Evolutionary conservation across 169 alveolate genomes (phyloP), one percentile per base, ranked within the genome.

Genomic region (Cryptosporidium bovis): DNA sequence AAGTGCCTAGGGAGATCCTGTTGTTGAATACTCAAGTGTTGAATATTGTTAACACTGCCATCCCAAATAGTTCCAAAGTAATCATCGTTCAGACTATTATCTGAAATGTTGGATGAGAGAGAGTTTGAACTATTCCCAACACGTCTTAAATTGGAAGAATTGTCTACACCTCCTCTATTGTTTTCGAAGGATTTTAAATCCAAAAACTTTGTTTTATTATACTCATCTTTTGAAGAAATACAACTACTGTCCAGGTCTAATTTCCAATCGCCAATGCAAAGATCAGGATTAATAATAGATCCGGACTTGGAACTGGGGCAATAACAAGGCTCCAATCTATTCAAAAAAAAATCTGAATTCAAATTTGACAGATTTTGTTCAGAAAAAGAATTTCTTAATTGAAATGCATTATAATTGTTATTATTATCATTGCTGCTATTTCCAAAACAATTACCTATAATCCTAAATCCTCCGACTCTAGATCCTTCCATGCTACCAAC

Each of bases 111-210:
- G 5, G 87, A 77, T 29, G 48, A 68, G 5, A 77, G 55, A 27
- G 87, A 77, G 29, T 77, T 77, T 20, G 87, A 77, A 56, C 87
- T 77, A 0, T 62, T 64, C 15, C 64, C 87, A 58, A 77, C 55
- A 15, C 87, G 44, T 24, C 44, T 77, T 27, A 77, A 77, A 3
- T 68, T 58, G 40, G 64, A 60, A 56, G 46, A 77, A 4, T 64
- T 40, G 24, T 64, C 58, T 13, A 62, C 87, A 56, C 65, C 64
- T 27, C 34, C 71, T 27, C 10, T 40, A 8, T 40, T 40, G 48
- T 40, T 40, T 40, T 40, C 48, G 0, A 6, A n/a, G 24, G 71
- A 60, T 7, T 29, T 77, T 12, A 29, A 16, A 27, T 77, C 71
- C 20, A 58, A 10, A 40, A 40, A 33, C 18, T 27, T 53, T 16